Conservation (phyloP, 768 basidiomycete species). For the Pleurotus eryngii region DNA sequence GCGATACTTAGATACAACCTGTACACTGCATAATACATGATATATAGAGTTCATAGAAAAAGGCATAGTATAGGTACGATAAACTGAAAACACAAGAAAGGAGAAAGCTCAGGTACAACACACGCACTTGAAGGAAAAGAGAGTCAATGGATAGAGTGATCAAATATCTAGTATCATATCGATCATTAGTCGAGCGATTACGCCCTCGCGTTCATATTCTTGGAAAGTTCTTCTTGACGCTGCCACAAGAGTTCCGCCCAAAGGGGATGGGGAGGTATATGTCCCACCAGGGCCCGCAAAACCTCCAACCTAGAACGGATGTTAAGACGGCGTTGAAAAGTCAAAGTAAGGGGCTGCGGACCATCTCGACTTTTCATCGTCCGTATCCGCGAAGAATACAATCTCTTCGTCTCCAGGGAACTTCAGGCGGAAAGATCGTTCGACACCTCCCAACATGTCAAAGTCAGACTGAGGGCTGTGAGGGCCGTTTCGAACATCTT, state of each 20-base stretch:
- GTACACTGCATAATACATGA: slow-evolving; percentile 8
- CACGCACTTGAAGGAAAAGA: neutral
- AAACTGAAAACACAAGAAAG: neutral
- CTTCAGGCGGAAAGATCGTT: slow-evolving; percentile 80
- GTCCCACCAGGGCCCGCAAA: slow-evolving; percentile 78
- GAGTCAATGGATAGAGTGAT: too few relatives aligned
- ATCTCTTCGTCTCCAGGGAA: slow-evolving; percentile 81
- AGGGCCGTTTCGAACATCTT: slow-evolving; percentile 48
- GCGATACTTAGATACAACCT: slow-evolving; percentile 1
- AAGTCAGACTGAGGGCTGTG: slow-evolving; percentile 53
- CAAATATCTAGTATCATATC: neutral
- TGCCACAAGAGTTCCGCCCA: slow-evolving; percentile 94
- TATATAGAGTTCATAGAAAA: slow-evolving; percentile 6
- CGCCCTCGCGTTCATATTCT: slow-evolving; percentile 25
- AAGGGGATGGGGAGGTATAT: slow-evolving; percentile 87
- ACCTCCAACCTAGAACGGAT: slow-evolving; percentile 69
- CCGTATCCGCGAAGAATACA: slow-evolving; percentile 86
- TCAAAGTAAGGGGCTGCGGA: slow-evolving; percentile 30
- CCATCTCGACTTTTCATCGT: slow-evolving; percentile 87
- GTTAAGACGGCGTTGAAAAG: neutral
- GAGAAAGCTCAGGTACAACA: neutral
- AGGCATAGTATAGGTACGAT: neutral
- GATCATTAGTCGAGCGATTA: slow-evolving; percentile 1
- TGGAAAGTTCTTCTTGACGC: slow-evolving; percentile 55
- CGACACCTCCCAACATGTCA: slow-evolving; percentile 64